These are phyloP conservation scores for Sporothrix euskadiensis DNA, from an alignment of 2,329 filamentous ascomycete species.

Conservation along the genomic window DNA sequence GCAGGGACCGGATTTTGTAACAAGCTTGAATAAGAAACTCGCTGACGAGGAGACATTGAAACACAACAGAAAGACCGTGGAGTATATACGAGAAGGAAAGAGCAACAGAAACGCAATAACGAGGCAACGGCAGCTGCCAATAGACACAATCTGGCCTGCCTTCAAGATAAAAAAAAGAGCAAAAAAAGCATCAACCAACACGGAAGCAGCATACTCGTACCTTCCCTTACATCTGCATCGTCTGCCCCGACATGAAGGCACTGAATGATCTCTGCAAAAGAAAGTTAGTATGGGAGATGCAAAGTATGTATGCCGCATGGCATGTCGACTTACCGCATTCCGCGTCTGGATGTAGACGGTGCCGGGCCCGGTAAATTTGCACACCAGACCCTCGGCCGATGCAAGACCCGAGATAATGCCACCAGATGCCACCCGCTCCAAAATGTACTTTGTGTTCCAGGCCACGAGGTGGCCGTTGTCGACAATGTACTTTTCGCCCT, in stretches of 20 bases:
- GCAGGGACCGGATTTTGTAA: background rate
- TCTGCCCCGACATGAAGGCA: constrained; percentile 54
- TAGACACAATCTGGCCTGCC: background rate
- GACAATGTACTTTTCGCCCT: constrained; percentile 84
- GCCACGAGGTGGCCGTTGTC: constrained; percentile 93
- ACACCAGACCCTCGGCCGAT: constrained; percentile 84
- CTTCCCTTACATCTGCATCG: constrained; percentile 36
- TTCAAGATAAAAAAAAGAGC: background rate
- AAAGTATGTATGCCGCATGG: too few species aligned
- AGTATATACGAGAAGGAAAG: background rate
- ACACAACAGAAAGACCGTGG: background rate
- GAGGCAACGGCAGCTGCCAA: background rate
- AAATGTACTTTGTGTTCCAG: constrained; percentile 93
- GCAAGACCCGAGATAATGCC: constrained; percentile 87
- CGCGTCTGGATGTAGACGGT: constrained; percentile 91
- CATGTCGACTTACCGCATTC: constrained; percentile 62
- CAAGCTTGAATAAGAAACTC: background rate
- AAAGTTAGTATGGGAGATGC: background rate
- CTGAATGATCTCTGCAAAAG: constrained; percentile 51
- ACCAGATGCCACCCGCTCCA: constrained; percentile 86
- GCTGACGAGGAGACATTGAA: background rate
- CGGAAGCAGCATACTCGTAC: background rate
- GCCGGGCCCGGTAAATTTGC: constrained; percentile 89
- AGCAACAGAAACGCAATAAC: background rate
- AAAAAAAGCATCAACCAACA: background rate